phyloP scores from a whole-genome alignment of 2,329 filamentous ascomycete species.

The Fusarium fujikuroi region DNA sequence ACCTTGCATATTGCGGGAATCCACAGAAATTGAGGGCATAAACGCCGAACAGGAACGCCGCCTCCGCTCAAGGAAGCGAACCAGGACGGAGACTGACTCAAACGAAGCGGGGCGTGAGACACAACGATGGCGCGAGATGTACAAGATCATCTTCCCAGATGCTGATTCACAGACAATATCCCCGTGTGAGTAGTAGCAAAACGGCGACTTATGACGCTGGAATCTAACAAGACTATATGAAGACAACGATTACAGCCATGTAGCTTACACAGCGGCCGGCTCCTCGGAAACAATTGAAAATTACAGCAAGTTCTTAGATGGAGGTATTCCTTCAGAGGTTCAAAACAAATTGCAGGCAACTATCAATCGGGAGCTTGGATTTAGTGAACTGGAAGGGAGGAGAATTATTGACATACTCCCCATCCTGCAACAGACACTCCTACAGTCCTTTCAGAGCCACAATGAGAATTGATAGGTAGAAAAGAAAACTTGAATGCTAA shows the following conservation, averaged over 20 bases:
- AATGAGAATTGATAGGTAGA: neutral
- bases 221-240: neutral
- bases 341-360: neutral
- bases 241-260: neutral
- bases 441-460: neutral
- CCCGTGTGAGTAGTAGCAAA: neutral
- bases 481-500: neutral
- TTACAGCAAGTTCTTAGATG: neutral
- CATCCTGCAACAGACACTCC: neutral
- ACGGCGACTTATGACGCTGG: neutral
- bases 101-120: neutral
- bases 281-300: neutral
- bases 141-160: neutral
- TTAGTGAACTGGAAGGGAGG: neutral
- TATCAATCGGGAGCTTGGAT: neutral
- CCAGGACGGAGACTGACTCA: neutral
- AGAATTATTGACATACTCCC: neutral
- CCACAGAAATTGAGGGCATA: neutral
- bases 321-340: neutral
- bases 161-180: neutral
- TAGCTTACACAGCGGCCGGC: neutral
- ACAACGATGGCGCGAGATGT: neutral
- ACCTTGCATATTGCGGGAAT: neutral
- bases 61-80: neutral
- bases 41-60: neutral